These are phyloP conservation scores for Teratosphaeria epicoccoides DNA, from an alignment of 2,329 filamentous ascomycete species.

Conservation along the genomic window DNA sequence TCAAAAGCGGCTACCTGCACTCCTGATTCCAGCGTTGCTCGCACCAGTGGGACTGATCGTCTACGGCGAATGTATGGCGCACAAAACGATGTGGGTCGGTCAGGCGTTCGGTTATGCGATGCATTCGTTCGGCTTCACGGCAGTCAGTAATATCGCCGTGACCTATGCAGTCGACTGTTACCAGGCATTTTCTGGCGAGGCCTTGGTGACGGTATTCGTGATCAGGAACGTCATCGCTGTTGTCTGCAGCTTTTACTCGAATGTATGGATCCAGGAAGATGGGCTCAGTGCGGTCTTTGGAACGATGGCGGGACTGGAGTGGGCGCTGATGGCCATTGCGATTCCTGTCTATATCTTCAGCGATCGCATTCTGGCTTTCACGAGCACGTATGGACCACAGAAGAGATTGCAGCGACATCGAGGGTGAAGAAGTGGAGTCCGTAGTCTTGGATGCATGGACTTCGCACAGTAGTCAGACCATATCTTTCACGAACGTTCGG, in stretches of 20 bases:
- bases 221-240: slow-evolving; percentile 20
- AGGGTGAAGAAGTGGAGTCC: not conserved
- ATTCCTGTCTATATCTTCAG: slow-evolving; percentile 11
- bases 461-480: not conserved
- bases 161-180: slow-evolving; percentile 24
- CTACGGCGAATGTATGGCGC: slow-evolving; percentile 20
- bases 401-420: slow-evolving; percentile 1
- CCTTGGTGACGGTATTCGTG: slow-evolving; percentile 22
- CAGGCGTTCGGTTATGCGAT: slow-evolving; percentile 20
- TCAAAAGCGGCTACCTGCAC: slow-evolving; percentile 18
- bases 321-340: slow-evolving; percentile 12
- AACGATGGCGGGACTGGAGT: slow-evolving; percentile 19
- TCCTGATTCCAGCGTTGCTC: slow-evolving; percentile 18
- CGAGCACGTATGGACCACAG: slow-evolving; percentile 11
- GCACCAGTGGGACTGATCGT: slow-evolving; percentile 23
- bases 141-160: slow-evolving; percentile 20
- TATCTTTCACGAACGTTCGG: no score
- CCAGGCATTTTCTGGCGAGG: slow-evolving; percentile 18
- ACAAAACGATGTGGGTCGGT: slow-evolving; percentile 13
- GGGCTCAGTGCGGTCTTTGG: slow-evolving; percentile 16
- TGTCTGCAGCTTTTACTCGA: slow-evolving; percentile 19
- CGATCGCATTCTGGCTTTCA: slow-evolving; percentile 6
- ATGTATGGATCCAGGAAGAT: slow-evolving; percentile 14
- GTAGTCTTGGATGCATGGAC: not conserved
- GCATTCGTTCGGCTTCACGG: slow-evolving; percentile 23